phyloP scores from a whole-genome alignment of 2,329 filamentous ascomycete genomes.

The Pseudogymnoascus pannorum region DNA sequence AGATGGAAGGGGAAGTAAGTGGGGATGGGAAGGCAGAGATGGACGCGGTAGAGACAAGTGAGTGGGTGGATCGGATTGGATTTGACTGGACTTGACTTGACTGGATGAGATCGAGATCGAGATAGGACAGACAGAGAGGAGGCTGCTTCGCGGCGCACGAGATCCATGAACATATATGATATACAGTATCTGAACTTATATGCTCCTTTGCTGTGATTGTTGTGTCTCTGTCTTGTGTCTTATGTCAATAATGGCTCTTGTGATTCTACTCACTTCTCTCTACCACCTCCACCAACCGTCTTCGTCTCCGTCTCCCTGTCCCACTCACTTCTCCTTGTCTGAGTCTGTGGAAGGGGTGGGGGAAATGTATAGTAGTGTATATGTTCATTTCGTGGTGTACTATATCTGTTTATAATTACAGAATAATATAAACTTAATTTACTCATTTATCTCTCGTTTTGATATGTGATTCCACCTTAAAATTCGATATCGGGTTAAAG shows the following conservation, averaged over 20 bases:
- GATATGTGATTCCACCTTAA: too few relatives aligned
- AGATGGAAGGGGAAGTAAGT: background rate
- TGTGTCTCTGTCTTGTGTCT: too few relatives aligned
- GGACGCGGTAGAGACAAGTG: background rate
- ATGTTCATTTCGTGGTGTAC: background rate
- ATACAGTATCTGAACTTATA: background rate
- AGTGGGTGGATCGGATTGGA: background rate
- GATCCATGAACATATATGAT: conserved; percentile 5
- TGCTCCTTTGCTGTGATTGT: background rate
- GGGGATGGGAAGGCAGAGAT: background rate
- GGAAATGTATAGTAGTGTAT: background rate
- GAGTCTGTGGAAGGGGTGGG: background rate
- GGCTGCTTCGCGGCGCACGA: conserved; percentile 4
- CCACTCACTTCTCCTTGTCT: background rate
- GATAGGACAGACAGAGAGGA: conserved; percentile 7
- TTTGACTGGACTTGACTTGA: background rate
- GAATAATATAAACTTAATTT: background rate
- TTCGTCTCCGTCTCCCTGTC: too few relatives aligned
- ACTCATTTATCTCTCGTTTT: background rate
- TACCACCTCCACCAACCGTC: too few relatives aligned
- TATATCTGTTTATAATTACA: background rate
- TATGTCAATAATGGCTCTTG: background rate
- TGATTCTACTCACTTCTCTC: too few relatives aligned
- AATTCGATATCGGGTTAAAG: too few relatives aligned
- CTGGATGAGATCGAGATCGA: background rate